Base-by-base conservation (phyloP, 2,329 filamentous ascomycete species). In the Aspergillus melleus region DNA sequence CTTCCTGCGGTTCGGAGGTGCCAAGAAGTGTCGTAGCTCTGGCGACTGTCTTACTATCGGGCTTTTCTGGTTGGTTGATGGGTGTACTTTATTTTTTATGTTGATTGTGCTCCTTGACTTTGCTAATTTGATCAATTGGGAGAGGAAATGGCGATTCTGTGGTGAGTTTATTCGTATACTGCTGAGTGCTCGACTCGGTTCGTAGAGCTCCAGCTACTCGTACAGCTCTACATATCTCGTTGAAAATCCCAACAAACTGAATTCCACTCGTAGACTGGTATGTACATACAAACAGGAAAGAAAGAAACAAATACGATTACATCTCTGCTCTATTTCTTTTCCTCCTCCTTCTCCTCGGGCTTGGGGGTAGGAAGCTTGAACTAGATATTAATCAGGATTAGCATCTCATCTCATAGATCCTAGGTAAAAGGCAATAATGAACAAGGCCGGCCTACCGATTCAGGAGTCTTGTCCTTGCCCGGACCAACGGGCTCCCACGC, bases 331-430 rank as follows among this genome's bases (percentile, higher is more conserved):
- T 92, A 94, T 83, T 97, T 96, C 89, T 97, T 96, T 70, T 90
- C 86, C 80, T 94, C 91, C 76, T 90, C 88, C 83, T 92, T 92
- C 72, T 91, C 89, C 80, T 99, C 95, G 4, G 95, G 94, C 82
- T 97, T 96, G 55, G 95, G 91, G 52, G 90, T 96, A 29, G 96
- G 95, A 64, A 99, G 83, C 82, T 96, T 96, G 84, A 98, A 98
- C 75, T 88, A 67, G 63, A 60, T 12, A 51, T 53, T 50, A 53
- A 54, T 20, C 42, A 54, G 55, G n/a, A 14, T 22, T 46, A 44
- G 26, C 51, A 14, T 24, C 4, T 44, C 26, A 49, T 54, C 16
- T 4, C 58, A 46, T 10, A 14, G 39, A 22, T 12, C 24, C 24
- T 24, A 24, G 24, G 24, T 47, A 55, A 84, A 42, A n/a, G 16